phyloP scores from a whole-genome alignment of 495 filamentous ascomycete species.

The Penicillium roqueforti region DNA sequence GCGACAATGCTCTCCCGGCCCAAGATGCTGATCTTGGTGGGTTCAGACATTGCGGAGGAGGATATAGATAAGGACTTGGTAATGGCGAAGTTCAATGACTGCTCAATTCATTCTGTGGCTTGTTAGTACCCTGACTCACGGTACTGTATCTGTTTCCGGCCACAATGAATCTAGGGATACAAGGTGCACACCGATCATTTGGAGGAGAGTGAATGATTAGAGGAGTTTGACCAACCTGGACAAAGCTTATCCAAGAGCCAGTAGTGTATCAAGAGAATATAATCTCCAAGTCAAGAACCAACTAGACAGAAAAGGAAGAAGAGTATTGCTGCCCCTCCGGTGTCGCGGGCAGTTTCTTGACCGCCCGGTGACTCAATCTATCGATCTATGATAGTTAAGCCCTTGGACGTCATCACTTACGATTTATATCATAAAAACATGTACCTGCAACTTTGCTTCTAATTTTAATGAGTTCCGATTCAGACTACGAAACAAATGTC shows the following conservation, averaged over 20 bases:
- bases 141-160: conserved; percentile 15
- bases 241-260: conserved; percentile 12
- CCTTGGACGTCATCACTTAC: not conserved
- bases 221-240: not conserved
- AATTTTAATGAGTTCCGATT: not conserved
- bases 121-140: conserved; percentile 13
- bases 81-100: conserved; percentile 4
- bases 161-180: conserved; percentile 22
- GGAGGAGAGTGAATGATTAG: not conserved
- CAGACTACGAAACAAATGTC: not conserved
- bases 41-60: conserved; percentile 34
- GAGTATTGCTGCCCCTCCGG: conserved; percentile 31
- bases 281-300: not conserved
- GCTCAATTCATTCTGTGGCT: conserved; percentile 36
- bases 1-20: conserved; percentile 79
- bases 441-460: not conserved
- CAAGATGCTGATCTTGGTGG: conserved; percentile 52
- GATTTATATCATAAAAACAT: not conserved
- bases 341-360: conserved; percentile 31
- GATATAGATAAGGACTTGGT: conserved; percentile 3
- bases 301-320: not conserved
- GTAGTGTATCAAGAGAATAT: conserved; percentile 4
- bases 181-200: conserved; percentile 13
- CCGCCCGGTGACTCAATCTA: conserved; percentile 22
- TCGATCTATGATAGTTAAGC: not conserved